These are phyloP conservation scores for Juncus effusus DNA, from an alignment of 176 grass and related monocot species.

Conservation along the genomic window DNA sequence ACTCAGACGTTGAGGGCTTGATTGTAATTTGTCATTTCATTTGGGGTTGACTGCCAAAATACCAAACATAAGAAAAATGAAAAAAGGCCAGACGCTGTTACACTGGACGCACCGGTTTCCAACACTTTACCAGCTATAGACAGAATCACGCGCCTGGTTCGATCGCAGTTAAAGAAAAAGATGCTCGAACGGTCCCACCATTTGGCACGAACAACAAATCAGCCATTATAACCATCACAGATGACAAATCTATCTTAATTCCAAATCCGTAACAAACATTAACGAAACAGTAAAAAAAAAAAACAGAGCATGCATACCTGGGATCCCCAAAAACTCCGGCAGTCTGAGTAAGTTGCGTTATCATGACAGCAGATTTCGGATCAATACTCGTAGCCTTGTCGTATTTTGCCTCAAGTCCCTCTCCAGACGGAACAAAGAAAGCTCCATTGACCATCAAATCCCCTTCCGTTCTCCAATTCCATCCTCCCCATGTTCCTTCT, in stretches of 20 bases:
- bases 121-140: slow-evolving; percentile 7
- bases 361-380: slow-evolving; percentile 60
- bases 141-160: slow-evolving; percentile 19
- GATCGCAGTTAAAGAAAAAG: slow-evolving; percentile 5
- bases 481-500: slow-evolving; percentile 57
- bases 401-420: slow-evolving; percentile 59
- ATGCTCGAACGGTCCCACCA: neutral
- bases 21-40: neutral
- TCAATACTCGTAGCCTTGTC: slow-evolving; percentile 57
- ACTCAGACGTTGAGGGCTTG: too few species aligned
- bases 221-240: too few species aligned
- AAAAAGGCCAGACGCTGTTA: slow-evolving; percentile 13
- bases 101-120: slow-evolving; percentile 7
- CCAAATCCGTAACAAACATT: too few species aligned
- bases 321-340: slow-evolving; percentile 82
- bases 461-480: slow-evolving; percentile 97
- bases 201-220: neutral
- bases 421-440: slow-evolving; percentile 93
- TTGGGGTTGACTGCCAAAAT: slow-evolving; percentile 1
- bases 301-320: slow-evolving; percentile 34
- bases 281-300: neutral
- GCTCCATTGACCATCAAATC: slow-evolving; percentile 96
- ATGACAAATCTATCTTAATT: too few species aligned
- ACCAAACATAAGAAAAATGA: neutral
- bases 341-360: slow-evolving; percentile 72